Evolutionary conservation across 1,284 basidiomycete species (phyloP).

Genomic region (Naganishia albida): DNA sequence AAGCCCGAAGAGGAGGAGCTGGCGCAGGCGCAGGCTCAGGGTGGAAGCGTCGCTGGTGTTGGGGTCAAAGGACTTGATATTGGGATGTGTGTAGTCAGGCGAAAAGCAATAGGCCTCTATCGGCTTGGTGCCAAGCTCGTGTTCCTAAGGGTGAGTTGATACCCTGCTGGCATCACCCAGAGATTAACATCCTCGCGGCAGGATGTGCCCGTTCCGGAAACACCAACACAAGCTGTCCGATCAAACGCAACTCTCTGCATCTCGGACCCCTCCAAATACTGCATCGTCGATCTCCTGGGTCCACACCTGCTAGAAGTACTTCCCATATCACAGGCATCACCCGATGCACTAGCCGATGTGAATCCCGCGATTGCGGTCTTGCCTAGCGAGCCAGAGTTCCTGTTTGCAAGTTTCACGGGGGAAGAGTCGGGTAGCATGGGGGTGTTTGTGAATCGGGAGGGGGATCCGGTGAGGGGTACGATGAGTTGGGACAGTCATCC

Average conservation of each 20-base stretch:
- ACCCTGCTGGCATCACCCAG: background rate
- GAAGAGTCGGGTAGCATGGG: constrained; percentile 66
- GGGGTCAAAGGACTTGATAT: constrained; percentile 59
- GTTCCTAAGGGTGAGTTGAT: constrained; percentile 61
- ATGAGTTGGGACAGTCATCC: constrained; percentile 81
- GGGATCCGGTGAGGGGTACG: constrained; percentile 84
- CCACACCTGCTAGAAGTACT: constrained; percentile 69
- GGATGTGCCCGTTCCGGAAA: constrained; percentile 76
- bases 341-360: constrained; percentile 30
- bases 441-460: constrained; percentile 76
- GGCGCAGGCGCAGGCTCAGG: constrained; percentile 40
- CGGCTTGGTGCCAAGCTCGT: constrained; percentile 64
- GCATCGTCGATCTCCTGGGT: constrained; percentile 71
- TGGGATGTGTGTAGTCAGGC: constrained; percentile 76
- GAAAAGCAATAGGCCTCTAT: constrained; percentile 68
- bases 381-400: constrained; percentile 69
- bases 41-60: background rate
- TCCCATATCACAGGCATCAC: constrained; percentile 70
- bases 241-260: constrained; percentile 69
- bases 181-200: constrained; percentile 43
- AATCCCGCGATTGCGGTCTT: constrained; percentile 64
- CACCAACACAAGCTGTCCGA: constrained; percentile 65
- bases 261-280: constrained; percentile 71
- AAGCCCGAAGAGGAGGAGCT: constrained; percentile 57
- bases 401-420: constrained; percentile 62